Evolutionary conservation across 345 rosid genomes (phyloP).

Genomic region (Melaleuca alternifolia): DNA sequence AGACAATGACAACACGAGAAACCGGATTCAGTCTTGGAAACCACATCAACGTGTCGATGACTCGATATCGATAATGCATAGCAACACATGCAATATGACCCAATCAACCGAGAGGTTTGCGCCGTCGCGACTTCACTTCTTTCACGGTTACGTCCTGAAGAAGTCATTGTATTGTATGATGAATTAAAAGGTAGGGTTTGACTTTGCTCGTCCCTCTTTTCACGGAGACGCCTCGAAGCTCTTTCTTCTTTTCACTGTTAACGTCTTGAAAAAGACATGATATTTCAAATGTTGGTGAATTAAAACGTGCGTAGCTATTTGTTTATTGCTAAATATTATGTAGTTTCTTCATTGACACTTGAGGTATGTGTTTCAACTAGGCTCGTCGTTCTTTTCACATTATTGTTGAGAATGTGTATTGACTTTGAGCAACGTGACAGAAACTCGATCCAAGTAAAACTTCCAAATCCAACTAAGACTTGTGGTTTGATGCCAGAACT

Average conservation of each 20-base stretch:
- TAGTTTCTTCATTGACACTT: too few species aligned
- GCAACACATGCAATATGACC: too few species aligned
- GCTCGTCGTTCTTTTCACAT: not conserved
- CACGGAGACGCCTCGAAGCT: not conserved
- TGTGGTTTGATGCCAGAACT: too few species aligned
- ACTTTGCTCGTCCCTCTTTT: not conserved
- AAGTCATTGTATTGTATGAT: not conserved
- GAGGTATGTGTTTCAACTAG: too few species aligned
- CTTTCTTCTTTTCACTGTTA: too few species aligned
- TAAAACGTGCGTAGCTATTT: too few species aligned
- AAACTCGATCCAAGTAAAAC: not conserved
- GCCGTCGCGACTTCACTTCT: not conserved
- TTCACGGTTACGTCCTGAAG: not conserved
- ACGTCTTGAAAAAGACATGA: not conserved
- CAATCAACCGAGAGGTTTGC: not conserved
- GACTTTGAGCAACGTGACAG: not conserved
- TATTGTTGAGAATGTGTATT: not conserved
- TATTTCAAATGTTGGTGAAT: not conserved
- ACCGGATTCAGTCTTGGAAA: not conserved
- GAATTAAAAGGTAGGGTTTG: not conserved
- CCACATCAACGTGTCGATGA: not conserved
- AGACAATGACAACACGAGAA: not conserved
- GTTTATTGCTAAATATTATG: too few species aligned
- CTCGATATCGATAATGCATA: too few species aligned
- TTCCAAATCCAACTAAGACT: too few species aligned